Base-by-base conservation (phyloP, 257 asterid genomes). In the Nicotiana noctiflora region DNA sequence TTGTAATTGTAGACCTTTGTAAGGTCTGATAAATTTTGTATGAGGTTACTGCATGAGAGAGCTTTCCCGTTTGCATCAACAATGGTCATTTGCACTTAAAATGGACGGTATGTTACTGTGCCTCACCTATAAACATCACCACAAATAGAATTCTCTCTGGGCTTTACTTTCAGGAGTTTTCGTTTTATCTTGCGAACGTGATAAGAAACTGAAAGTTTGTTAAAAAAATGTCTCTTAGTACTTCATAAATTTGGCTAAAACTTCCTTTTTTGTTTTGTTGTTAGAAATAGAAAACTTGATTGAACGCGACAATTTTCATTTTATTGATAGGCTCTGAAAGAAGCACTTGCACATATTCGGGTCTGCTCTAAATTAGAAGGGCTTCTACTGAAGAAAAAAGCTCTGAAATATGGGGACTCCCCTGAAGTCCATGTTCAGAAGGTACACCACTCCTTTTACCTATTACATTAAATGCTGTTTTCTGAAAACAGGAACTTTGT, bases 281-380 rank as follows among this genome's bases (percentile, higher is more conserved):
- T 59, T 44, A 21, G 77, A 72, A 68, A 44, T 72, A 72, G 77
- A 21, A 13, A 56, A 44, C 60, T 23, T 44, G 77, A 72, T 72
- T 72, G 17, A 46, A 72, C 13, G 6, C 8, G 8, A 1, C 40
- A 55, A 78, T 76, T 40, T 80, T 65, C 78, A 53, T 57, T 81
- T 84, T 83, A 79, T 53, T 76, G 78, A 65, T 81, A 93, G 99
- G 97, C 86, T 86, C 90, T 91, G 80, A 92, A 90, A 89, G 93
- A 86, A 84, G 95, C 94, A 67, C 97, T 93, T 88, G 86, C 89
- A n/a, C 97, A 81, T 83, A 90, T 95, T 90, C 91, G 97, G 86
- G 83, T 85, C 81, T 93, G 99, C 90, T 92, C 99, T 84, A 88
- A 89, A 87, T 44, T 95, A 77, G 99, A 93, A 86, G 97, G 89